A percentile compares a stretch with the other conserved stretches of the same genome.
phyloP scores from a whole-genome alignment of 2,329 filamentous ascomycete species.

The Lasiodiplodia hormozganensis region DNA sequence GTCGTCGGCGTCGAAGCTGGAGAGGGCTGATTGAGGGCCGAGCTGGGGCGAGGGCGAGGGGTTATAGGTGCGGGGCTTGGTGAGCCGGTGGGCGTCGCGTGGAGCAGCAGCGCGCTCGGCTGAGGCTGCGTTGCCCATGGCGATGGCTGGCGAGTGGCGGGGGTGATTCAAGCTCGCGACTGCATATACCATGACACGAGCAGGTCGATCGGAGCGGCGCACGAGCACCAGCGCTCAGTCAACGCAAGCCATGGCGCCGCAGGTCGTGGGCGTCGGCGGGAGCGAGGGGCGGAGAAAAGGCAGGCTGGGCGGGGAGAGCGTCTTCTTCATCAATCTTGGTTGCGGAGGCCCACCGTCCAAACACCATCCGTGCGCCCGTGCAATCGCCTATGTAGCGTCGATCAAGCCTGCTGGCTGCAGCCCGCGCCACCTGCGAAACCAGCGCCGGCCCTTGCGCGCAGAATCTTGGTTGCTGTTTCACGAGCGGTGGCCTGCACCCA shows the following conservation, averaged over 20 bases:
- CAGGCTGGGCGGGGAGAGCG: neutral
- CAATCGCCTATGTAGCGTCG: slow-evolving; percentile 1
- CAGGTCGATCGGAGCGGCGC: neutral
- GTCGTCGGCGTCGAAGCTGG: slow-evolving; percentile 20
- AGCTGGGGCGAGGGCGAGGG: slow-evolving; percentile 14
- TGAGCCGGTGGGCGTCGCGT: slow-evolving; percentile 12
- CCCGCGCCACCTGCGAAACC: slow-evolving; percentile 1
- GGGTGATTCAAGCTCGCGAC: neutral
- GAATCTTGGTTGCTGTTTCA: slow-evolving; percentile 6
- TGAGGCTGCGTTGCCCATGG: slow-evolving; percentile 17
- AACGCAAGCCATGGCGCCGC: neutral
- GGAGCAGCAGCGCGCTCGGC: slow-evolving; percentile 3
- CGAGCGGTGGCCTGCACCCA: neutral
- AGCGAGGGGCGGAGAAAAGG: neutral
- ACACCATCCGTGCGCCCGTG: neutral
- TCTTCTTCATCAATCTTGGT: neutral
- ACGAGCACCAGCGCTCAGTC: slow-evolving; percentile 1
- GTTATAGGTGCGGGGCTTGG: slow-evolving; percentile 23
- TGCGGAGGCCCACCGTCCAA: neutral
- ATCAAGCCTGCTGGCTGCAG: slow-evolving; percentile 7
- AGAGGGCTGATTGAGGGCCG: neutral
- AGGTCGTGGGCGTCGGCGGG: neutral
- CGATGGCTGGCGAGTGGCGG: slow-evolving; percentile 23
- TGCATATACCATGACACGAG: slow-evolving; percentile 20
- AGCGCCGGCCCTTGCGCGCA: neutral